These are phyloP conservation scores for Trametes pubescens DNA, from an alignment of 1,284 basidiomycete genomes.

Conservation along the genomic window DNA sequence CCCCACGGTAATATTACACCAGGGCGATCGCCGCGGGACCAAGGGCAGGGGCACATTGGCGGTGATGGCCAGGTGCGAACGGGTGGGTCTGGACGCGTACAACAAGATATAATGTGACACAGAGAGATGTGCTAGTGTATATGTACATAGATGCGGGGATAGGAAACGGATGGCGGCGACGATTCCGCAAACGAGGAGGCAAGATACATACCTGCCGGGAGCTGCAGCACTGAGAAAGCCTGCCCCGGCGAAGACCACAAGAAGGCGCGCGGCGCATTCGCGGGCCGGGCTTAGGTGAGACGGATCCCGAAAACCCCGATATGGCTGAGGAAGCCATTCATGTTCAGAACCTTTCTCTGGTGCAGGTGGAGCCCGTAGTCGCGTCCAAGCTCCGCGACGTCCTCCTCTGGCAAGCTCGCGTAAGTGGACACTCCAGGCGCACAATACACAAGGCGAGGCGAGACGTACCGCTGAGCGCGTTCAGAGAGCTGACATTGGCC, in stretches of 20 bases:
- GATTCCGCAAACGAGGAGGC: no score
- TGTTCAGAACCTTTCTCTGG: conserved; percentile 51
- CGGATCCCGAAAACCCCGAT: background rate
- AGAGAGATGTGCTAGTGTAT: background rate
- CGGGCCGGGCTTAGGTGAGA: background rate
- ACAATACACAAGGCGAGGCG: background rate
- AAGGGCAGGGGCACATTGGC: no score
- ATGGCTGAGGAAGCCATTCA: conserved; percentile 45
- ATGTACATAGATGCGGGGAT: background rate
- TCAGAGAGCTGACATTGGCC: conserved; percentile 54
- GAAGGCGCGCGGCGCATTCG: no score
- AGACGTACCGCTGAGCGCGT: conserved; percentile 58
- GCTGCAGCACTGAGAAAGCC: no score
- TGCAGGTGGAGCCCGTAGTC: conserved; percentile 57
- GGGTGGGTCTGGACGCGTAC: background rate
- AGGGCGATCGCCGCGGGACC: background rate
- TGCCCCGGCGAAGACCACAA: no score
- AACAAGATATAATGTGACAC: background rate
- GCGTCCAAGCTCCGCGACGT: conserved; percentile 48
- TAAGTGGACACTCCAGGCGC: conserved; percentile 2
- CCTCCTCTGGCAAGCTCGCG: conserved; percentile 42
- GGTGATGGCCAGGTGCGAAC: no score
- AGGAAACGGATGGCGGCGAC: background rate
- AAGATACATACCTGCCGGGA: background rate
- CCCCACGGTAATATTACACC: background rate